phyloP scores from a whole-genome alignment of 2,329 filamentous ascomycete genomes.

The Aspergillus felis region DNA sequence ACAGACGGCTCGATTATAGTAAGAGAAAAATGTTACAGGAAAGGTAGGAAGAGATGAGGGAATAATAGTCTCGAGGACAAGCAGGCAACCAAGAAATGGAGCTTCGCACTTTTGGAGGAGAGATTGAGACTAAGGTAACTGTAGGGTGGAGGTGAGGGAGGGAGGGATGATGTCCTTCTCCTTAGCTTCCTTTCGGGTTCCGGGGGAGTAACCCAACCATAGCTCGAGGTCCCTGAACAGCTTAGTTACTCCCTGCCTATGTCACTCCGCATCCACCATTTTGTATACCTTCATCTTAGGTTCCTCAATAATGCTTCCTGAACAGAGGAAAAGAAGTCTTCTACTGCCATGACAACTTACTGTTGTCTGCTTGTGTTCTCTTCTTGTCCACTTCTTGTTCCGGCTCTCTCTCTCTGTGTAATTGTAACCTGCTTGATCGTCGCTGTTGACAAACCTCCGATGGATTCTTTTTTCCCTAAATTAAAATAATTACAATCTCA shows the following conservation, averaged over 20 bases:
- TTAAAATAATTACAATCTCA: constrained; percentile 19
- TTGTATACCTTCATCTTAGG: not conserved
- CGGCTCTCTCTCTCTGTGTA: not conserved
- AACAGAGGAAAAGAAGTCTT: no score
- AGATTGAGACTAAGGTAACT: not conserved
- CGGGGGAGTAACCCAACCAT: not conserved
- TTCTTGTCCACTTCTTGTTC: not conserved
- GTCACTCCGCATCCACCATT: not conserved
- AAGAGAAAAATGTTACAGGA: not conserved
- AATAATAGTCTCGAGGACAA: not conserved
- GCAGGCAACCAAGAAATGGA: not conserved
- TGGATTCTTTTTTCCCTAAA: not conserved
- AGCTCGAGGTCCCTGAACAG: not conserved
- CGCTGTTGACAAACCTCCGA: not conserved
- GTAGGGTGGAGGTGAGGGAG: not conserved
- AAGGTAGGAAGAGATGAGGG: not conserved
- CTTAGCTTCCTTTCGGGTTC: not conserved
- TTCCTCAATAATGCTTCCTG: no score
- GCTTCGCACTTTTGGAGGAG: not conserved
- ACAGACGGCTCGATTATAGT: not conserved
- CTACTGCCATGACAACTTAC: no score
- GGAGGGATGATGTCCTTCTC: not conserved
- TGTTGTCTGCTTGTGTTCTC: not conserved
- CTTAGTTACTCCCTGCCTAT: not conserved
- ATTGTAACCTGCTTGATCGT: not conserved